These are phyloP conservation scores for Aphanomyces stellatus DNA, from an alignment of 352 stramenopile species.

Conservation along the genomic window DNA sequence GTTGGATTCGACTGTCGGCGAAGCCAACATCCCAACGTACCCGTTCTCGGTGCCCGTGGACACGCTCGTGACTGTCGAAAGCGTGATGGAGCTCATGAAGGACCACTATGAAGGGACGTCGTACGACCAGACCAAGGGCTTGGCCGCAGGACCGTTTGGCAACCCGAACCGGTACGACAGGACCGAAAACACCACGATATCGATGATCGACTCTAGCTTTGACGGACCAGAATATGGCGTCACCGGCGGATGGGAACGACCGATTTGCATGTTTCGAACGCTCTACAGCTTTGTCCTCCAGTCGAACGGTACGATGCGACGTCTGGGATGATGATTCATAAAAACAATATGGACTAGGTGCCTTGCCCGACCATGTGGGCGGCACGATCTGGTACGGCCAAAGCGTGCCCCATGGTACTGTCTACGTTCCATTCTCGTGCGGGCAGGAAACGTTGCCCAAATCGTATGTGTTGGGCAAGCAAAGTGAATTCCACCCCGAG, in stretches of 20 bases:
- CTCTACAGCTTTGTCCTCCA: slow-evolving; percentile 75
- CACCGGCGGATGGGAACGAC: slow-evolving; percentile 69
- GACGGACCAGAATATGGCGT: slow-evolving; percentile 36
- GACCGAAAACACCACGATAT: slow-evolving; percentile 26
- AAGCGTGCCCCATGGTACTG: slow-evolving; percentile 11
- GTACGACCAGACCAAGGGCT: slow-evolving; percentile 79
- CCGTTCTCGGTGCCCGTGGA: slow-evolving; percentile 85
- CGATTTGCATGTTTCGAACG: slow-evolving; percentile 89
- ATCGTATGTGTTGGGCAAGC: slow-evolving; percentile 20
- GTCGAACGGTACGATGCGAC: slow-evolving; percentile 35
- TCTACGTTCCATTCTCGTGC: slow-evolving; percentile 18
- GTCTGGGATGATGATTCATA: no score
- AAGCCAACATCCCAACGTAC: slow-evolving; percentile 38
- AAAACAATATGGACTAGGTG: no score
- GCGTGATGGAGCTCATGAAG: slow-evolving; percentile 77
- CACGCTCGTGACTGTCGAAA: slow-evolving; percentile 34
- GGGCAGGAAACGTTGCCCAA: background rate
- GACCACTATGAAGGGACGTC: slow-evolving; percentile 87
- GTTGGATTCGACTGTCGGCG: slow-evolving; percentile 51
- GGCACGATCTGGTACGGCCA: slow-evolving; percentile 18
- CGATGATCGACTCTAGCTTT: no score
- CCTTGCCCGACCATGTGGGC: background rate
- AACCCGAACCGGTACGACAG: slow-evolving; percentile 73
- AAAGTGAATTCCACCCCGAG: slow-evolving; percentile 20
- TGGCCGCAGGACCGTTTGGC: slow-evolving; percentile 86